Conservation (phyloP, 768 basidiomycete species). For the Lentinula lateritia region DNA sequence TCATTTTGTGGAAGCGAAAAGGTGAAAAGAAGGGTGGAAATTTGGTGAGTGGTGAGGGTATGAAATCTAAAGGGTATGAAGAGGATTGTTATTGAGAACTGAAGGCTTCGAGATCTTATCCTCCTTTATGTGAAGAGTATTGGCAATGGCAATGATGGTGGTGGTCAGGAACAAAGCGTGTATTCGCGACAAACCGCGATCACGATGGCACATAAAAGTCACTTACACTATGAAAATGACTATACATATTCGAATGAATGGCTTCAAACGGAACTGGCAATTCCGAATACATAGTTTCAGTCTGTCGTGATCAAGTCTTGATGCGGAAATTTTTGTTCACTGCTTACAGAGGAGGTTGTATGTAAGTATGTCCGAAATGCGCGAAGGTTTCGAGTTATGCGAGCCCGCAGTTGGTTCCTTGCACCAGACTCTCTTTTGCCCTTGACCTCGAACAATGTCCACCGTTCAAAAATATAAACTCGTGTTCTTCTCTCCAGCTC, state of each 20-base stretch:
- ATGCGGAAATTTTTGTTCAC: not conserved
- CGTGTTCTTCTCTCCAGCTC: constrained; percentile 44
- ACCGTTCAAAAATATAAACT: constrained; percentile 36
- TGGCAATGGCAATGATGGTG: no score
- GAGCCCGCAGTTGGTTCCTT: not conserved
- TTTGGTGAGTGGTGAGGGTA: not conserved
- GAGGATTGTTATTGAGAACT: no score
- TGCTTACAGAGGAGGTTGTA: not conserved
- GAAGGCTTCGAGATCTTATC: no score
- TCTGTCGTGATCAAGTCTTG: not conserved
- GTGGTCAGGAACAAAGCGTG: no score
- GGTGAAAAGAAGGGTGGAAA: not conserved
- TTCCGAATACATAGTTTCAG: no score
- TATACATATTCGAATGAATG: no score
- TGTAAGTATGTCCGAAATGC: not conserved
- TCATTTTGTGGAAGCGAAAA: constrained; percentile 34
- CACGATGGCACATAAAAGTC: no score
- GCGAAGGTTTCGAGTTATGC: not conserved
- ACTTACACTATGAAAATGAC: no score
- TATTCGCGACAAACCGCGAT: no score
- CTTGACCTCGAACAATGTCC: constrained; percentile 7
- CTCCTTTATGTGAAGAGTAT: no score
- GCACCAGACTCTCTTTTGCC: not conserved
- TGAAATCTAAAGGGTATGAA: no score
- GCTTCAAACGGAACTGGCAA: no score